Percentiles rank a stretch among this genome's conserved stretches.
phyloP scores from a whole-genome alignment of 345 rosid species.

The Odontarrhena argentea region DNA sequence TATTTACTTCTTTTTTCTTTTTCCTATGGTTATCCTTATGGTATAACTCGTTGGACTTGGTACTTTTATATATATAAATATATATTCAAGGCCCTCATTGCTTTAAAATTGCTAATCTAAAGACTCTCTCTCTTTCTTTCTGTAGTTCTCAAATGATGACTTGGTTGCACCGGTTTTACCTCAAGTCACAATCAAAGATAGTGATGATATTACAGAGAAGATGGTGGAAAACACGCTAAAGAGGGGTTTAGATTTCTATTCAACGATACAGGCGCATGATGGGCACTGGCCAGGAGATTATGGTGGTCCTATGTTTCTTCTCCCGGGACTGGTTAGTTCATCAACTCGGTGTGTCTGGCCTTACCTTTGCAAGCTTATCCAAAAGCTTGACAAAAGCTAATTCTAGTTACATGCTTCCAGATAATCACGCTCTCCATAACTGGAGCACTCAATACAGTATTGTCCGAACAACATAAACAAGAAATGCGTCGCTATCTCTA shows the following conservation, averaged over 20 bases:
- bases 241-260: slow-evolving; percentile 73
- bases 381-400: background rate
- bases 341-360: background rate
- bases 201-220: slow-evolving; percentile 65
- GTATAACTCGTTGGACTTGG: background rate
- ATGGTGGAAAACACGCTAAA: slow-evolving; percentile 57
- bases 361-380: background rate
- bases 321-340: slow-evolving; percentile 82
- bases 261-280: slow-evolving; percentile 79
- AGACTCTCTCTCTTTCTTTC: background rate
- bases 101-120: slow-evolving; percentile 1
- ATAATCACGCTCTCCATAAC: slow-evolving; percentile 76
- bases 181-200: slow-evolving; percentile 54
- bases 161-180: slow-evolving; percentile 45
- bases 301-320: slow-evolving; percentile 97
- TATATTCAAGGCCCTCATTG: background rate
- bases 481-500: slow-evolving; percentile 90
- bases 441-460: slow-evolving; percentile 79
- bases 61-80: background rate
- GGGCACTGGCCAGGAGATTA: slow-evolving; percentile 99
- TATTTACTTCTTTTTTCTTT: no score
- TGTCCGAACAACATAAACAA: slow-evolving; percentile 68
- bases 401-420: slow-evolving; percentile 43
- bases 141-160: slow-evolving; percentile 75
- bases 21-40: background rate